phyloP scores from a whole-genome alignment of 1,139 yeast genomes.

The Spathaspora sp. region DNA sequence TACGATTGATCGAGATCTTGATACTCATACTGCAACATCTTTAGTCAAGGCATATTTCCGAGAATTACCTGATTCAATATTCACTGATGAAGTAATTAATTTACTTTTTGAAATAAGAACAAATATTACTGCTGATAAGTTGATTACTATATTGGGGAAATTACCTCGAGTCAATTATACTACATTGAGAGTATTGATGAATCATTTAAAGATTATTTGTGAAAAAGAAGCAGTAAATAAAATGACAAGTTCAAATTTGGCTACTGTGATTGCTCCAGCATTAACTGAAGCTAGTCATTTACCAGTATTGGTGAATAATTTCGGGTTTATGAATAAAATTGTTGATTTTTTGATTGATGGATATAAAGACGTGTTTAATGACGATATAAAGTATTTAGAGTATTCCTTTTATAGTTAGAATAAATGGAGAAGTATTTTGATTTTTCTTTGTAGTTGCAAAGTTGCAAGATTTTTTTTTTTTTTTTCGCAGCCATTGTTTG shows the following conservation, averaged over 20 bases:
- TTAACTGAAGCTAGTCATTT: constrained; percentile 58
- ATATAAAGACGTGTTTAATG: constrained; percentile 39
- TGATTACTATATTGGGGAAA: constrained; percentile 43
- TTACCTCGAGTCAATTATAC: constrained; percentile 69
- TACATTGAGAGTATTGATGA: constrained; percentile 62
- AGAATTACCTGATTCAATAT: constrained; percentile 84
- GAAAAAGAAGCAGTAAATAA: constrained; percentile 61
- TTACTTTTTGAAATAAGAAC: constrained; percentile 44
- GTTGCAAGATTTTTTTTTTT: too few species aligned
- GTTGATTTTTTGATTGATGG: constrained; percentile 50
- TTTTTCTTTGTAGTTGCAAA: background rate
- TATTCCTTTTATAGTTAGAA: background rate
- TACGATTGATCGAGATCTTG: constrained; percentile 60
- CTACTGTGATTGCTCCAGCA: constrained; percentile 71
- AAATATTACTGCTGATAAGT: constrained; percentile 22
- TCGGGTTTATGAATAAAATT: constrained; percentile 56
- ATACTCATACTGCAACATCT: constrained; percentile 87
- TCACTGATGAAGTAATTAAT: constrained; percentile 54
- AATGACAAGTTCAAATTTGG: constrained; percentile 79
- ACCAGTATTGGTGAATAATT: constrained; percentile 47
- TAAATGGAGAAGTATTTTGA: background rate
- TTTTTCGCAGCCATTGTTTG: too few species aligned
- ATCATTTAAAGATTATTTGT: constrained; percentile 67
- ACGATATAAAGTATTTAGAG: background rate
- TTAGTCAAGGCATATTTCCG: constrained; percentile 82